These are phyloP conservation scores for Nakaseomyces glabratus DNA, from an alignment of 1,139 yeast species.

Conservation along the genomic window DNA sequence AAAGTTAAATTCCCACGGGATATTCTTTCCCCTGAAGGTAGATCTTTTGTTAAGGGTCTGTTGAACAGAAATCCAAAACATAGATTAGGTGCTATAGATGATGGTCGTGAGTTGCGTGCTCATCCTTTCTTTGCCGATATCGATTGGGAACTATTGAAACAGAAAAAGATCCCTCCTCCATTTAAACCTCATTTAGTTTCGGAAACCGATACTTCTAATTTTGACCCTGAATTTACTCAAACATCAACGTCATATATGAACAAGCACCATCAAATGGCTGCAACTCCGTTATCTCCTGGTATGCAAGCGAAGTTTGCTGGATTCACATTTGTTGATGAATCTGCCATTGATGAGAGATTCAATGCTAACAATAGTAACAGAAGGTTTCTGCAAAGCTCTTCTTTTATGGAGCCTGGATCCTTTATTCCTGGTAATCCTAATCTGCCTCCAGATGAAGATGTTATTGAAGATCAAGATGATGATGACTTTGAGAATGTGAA, in stretches of 20 bases:
- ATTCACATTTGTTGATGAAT: constrained; percentile 89
- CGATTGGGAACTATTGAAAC: constrained; percentile 73
- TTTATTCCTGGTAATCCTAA: constrained; percentile 73
- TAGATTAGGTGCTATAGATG: constrained; percentile 82
- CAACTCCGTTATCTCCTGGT: constrained; percentile 74
- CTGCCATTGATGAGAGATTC: constrained; percentile 83
- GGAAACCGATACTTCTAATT: constrained; percentile 90
- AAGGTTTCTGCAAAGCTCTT: constrained; percentile 29
- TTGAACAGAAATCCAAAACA: constrained; percentile 92
- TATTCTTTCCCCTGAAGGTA: constrained; percentile 81
- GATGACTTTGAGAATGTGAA: constrained; percentile 38
- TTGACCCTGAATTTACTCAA: constrained; percentile 94
- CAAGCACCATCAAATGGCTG: constrained; percentile 38
- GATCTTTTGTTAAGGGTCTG: constrained; percentile 89
- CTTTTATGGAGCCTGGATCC: constrained; percentile 50
- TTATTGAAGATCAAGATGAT: constrained; percentile 64
- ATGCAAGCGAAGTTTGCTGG: constrained; percentile 95
- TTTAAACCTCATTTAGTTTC: constrained; percentile 87
- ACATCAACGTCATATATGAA: constrained; percentile 77
- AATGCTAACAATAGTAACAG: constrained; percentile 30
- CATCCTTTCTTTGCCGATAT: constrained; percentile 87
- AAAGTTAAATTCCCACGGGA: constrained; percentile 95
- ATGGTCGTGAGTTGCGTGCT: constrained; percentile 82
- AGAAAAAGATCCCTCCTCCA: constrained; percentile 92
- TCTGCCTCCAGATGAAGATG: constrained; percentile 75